Evolutionary conservation across 2,329 filamentous ascomycete species (phyloP).

Genomic region (Aspergillus thermomutatus): DNA sequence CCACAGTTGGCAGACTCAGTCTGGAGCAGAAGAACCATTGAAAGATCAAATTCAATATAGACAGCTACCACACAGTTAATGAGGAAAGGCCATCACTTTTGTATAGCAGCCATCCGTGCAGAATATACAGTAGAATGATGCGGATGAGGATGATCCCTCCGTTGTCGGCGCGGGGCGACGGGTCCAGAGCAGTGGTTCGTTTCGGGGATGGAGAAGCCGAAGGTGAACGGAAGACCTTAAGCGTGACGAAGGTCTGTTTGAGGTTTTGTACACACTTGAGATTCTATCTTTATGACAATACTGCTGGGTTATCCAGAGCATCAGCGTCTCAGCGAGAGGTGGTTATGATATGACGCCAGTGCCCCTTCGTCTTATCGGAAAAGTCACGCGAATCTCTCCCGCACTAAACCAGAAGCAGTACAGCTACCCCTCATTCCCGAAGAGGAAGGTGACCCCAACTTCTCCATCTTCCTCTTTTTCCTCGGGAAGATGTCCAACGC

Average conservation of each 20-base stretch:
- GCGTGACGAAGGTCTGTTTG: conserved; percentile 64
- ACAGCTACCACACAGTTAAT: neutral
- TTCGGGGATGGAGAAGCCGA: conserved; percentile 15
- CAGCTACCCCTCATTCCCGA: neutral
- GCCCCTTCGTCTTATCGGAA: neutral
- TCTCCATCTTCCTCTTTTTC: neutral
- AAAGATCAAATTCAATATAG: conserved; percentile 2
- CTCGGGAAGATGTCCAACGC: neutral
- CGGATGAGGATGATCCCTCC: conserved; percentile 23
- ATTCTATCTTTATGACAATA: neutral
- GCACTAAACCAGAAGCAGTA: neutral
- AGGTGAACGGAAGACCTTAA: conserved; percentile 77
- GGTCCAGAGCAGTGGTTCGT: conserved; percentile 11
- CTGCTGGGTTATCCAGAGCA: neutral
- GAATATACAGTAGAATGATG: conserved; percentile 24
- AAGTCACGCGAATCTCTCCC: neutral
- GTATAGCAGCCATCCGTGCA: neutral
- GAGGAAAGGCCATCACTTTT: neutral
- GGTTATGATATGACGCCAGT: neutral
- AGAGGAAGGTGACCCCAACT: neutral
- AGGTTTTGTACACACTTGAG: neutral
- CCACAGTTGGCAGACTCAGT: conserved; percentile 4
- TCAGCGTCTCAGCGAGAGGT: neutral
- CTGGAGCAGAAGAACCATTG: conserved; percentile 12
- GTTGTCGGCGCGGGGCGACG: conserved; percentile 22